phyloP scores from a whole-genome alignment of 805 yeast species.

The Debaryomyces hansenii region DNA sequence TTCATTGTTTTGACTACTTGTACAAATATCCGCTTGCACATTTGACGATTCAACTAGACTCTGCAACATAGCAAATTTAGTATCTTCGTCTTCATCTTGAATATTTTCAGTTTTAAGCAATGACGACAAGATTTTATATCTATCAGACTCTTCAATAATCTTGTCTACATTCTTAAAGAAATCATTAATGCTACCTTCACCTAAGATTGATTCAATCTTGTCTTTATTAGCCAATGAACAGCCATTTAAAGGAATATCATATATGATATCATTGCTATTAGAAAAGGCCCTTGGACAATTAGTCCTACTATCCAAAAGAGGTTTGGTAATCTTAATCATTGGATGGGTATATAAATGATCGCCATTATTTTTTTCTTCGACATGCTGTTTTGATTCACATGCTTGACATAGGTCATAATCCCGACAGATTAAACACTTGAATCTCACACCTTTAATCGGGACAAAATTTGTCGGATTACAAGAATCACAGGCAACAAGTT shows the following conservation, averaged over 20 bases:
- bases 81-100: constrained; percentile 14
- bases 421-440: constrained; percentile 50
- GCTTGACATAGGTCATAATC: constrained; percentile 54
- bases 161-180: constrained; percentile 17
- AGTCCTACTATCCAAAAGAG: constrained; percentile 1
- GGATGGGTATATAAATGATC: constrained; percentile 28
- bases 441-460: constrained; percentile 49
- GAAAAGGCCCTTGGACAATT: neutral
- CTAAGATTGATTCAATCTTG: constrained; percentile 16
- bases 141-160: constrained; percentile 20
- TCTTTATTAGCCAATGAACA: constrained; percentile 14
- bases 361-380: constrained; percentile 10
- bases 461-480: constrained; percentile 28
- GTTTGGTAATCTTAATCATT: constrained; percentile 26
- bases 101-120: constrained; percentile 9
- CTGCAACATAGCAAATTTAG: constrained; percentile 22
- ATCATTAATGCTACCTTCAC: constrained; percentile 13
- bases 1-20: neutral
- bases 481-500: constrained; percentile 32
- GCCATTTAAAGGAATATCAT: constrained; percentile 26
- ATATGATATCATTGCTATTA: constrained; percentile 12
- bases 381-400: constrained; percentile 23
- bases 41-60: constrained; percentile 15
- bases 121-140: constrained; percentile 20
- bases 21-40: neutral